Conservation (phyloP, 2,329 filamentous ascomycete species). For the Colletotrichum caudatum region DNA sequence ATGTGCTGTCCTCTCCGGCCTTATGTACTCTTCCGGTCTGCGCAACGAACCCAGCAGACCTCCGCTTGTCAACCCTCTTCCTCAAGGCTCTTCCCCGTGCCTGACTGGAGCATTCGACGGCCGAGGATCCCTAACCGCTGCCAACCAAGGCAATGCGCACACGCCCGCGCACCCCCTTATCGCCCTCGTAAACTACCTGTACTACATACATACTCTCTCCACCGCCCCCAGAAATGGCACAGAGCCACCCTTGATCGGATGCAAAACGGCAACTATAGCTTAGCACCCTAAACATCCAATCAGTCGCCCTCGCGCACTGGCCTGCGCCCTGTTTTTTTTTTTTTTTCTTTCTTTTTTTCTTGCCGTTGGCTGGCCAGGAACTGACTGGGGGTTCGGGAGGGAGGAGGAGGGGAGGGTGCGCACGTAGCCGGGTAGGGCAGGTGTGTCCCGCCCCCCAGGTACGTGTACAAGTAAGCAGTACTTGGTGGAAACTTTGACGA, state of each 20-base stretch:
- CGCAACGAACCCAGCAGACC: slow-evolving; percentile 8
- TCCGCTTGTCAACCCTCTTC: slow-evolving; percentile 1
- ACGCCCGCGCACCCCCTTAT: slow-evolving; percentile 8
- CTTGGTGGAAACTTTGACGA: slow-evolving; percentile 27
- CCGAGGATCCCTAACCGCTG: slow-evolving; percentile 30
- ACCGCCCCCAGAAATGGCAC: slow-evolving; percentile 1
- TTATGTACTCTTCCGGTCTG: slow-evolving; percentile 32
- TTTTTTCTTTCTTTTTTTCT: background rate
- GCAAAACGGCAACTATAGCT: slow-evolving; percentile 20
- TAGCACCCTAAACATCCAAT: slow-evolving; percentile 10
- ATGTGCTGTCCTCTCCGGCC: slow-evolving; percentile 7
- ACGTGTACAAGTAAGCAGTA: background rate
- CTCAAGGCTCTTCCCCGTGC: slow-evolving; percentile 1
- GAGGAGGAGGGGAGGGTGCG: background rate
- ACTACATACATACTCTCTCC: background rate
- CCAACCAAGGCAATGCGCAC: background rate
- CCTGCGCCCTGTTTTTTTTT: slow-evolving; percentile 20
- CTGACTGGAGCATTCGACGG: slow-evolving; percentile 28
- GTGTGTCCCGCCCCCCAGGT: background rate
- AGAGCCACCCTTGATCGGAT: slow-evolving; percentile 30
- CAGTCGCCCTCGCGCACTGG: background rate
- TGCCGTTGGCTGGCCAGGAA: slow-evolving; percentile 13
- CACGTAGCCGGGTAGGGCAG: slow-evolving; percentile 16
- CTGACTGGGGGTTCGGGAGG: too few relatives aligned
- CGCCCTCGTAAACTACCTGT: background rate